Base-by-base conservation (phyloP, 495 filamentous ascomycete genomes). In the Chaetomium fimeti region DNA sequence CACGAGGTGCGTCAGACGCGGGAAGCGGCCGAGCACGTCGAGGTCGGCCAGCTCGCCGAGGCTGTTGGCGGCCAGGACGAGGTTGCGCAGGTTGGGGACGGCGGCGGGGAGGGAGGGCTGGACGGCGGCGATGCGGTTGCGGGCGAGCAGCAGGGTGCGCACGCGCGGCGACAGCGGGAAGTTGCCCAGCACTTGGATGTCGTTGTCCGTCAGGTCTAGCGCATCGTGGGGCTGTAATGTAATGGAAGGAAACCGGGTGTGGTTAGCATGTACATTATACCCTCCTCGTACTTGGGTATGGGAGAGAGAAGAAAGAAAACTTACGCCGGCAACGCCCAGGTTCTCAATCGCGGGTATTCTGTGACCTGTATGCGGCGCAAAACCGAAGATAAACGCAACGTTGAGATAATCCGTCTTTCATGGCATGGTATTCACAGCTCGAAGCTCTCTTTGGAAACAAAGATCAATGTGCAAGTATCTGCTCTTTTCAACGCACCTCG, bases 401-500 rank as follows among this genome's bases (percentile, higher is more conserved):
- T 60, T 65, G 63, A 65, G 32, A 55, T 36, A 43, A 60, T 48
- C 63, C 63, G 63, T 64, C 62, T 40, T 51, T 32, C 36, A 49
- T 49, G 24, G 18, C 1, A 57, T 25, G 27, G 32, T 20, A 27
- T 32, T 6, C 20, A 59, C 25, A 12, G 27, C 24, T 18, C n/a
- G 15, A 24, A 72, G 72, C 79, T 84, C 81, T 87, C 86, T 90
- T 58, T 58, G 22, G 45, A 24, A 49, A 20, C 38, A 58, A 45
- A 73, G 60, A 69, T 68, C 63, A 77, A 77, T 84, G 47, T 92
- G 92, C 89, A 58, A 96, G 91, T 88, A 95, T 93, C 92, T 93
- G 90, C 82, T 87, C 92, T 93, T 97, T 93, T 90, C 91, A 88
- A 93, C 92, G 89, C 87, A 99, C 95, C 95, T 98, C 95, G 88